Conservation (phyloP, 805 yeast species). For the Pachysolen tannophilus region DNA sequence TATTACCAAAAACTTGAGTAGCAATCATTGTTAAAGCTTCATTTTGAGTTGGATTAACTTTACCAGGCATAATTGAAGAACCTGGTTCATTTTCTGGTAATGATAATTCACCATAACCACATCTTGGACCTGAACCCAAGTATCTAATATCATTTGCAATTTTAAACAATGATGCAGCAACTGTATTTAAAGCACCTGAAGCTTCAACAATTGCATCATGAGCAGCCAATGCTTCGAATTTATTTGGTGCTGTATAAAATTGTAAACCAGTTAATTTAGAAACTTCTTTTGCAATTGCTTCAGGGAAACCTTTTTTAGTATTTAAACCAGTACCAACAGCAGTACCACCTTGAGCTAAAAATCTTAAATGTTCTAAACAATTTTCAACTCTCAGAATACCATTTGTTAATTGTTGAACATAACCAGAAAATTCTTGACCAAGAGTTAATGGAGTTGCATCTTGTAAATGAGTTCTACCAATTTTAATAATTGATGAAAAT, state of each 20-base stretch:
- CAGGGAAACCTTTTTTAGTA: constrained; percentile 87
- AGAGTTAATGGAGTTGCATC: constrained; percentile 97
- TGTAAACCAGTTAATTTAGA: constrained; percentile 79
- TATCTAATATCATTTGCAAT: constrained; percentile 97
- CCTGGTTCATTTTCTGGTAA: constrained; percentile 99
- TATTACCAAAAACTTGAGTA: constrained; percentile 96
- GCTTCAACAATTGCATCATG: constrained; percentile 98
- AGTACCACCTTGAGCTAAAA: constrained; percentile 98
- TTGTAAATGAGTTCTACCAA: constrained; percentile 98
- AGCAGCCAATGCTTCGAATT: constrained; percentile 98
- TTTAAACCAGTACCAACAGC: constrained; percentile 99
- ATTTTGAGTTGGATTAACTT: constrained; percentile 98
- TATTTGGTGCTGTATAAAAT: constrained; percentile 94
- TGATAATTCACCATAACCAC: constrained; percentile 95
- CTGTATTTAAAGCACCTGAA: constrained; percentile 93
- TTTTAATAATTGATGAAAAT: constrained; percentile 85
- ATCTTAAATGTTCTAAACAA: constrained; percentile 66
- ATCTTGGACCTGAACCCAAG: constrained; percentile 98
- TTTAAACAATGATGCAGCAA: constrained; percentile 89
- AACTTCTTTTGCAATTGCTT: constrained; percentile 79
- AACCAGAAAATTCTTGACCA: constrained; percentile 97
- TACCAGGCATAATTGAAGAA: constrained; percentile 99
- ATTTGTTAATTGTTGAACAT: constrained; percentile 85
- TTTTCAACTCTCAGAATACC: constrained; percentile 84
- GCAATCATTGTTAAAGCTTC: constrained; percentile 99